These are phyloP conservation scores for Rhodamnia rubescens DNA, from an alignment of 345 rosid genomes.

Conservation along the genomic window DNA sequence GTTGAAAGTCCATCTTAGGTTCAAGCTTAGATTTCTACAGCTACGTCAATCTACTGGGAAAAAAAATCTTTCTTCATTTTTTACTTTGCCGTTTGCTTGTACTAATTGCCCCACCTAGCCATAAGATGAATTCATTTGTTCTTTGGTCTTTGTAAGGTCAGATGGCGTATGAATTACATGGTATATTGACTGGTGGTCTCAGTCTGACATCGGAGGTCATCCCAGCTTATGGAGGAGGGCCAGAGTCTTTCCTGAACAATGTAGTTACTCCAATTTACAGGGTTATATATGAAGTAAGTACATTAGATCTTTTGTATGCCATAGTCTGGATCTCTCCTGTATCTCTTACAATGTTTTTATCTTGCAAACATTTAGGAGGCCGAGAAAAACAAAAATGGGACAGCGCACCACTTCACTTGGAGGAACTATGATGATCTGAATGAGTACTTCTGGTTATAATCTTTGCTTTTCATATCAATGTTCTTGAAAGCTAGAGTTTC, in stretches of 20 bases:
- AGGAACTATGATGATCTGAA: conserved; percentile 97
- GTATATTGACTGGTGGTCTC: conserved; percentile 44
- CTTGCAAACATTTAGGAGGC: conserved; percentile 58
- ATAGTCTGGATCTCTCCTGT: not conserved
- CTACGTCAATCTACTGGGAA: not conserved
- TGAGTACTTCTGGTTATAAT: conserved; percentile 77
- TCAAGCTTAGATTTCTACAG: too few species aligned
- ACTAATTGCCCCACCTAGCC: not conserved
- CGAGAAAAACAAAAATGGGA: conserved; percentile 62
- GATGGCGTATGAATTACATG: conserved; percentile 92
- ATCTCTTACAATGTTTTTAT: conserved; percentile 6
- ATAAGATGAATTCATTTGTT: not conserved
- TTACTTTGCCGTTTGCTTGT: not conserved
- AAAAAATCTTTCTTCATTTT: not conserved
- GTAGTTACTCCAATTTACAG: conserved; percentile 74
- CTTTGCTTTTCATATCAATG: not conserved
- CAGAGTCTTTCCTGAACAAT: conserved; percentile 61
- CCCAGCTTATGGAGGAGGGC: conserved; percentile 59
- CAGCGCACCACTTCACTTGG: conserved; percentile 85
- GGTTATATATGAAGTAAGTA: conserved; percentile 49
- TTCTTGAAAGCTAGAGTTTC: not conserved
- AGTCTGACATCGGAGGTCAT: conserved; percentile 34
- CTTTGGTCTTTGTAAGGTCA: conserved; percentile 11
- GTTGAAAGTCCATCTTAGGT: not conserved
- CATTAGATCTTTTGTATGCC: not conserved